Percentiles rank a stretch among this genome's conserved stretches.
Evolutionary conservation across 306 rosid genomes (phyloP).

Genomic region (Trifolium pratense): DNA sequence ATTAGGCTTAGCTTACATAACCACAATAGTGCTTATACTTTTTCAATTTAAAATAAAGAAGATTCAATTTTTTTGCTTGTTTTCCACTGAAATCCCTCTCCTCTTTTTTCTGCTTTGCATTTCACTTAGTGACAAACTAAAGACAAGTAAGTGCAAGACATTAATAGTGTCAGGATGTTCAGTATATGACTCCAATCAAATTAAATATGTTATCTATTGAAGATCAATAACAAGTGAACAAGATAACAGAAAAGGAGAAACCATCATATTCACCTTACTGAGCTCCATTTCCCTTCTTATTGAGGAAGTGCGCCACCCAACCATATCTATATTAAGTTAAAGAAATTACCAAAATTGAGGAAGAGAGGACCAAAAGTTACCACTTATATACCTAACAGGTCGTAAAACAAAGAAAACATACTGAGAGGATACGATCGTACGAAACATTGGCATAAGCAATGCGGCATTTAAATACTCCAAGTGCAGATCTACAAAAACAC

Average conservation of each 20-base stretch:
- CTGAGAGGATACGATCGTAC: slow-evolving; percentile 85
- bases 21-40: background rate
- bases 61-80: background rate
- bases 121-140: slow-evolving; percentile 10
- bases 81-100: slow-evolving; percentile 1
- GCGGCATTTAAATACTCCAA: slow-evolving; percentile 78
- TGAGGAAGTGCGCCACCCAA: slow-evolving; percentile 99
- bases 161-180: background rate
- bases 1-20: background rate
- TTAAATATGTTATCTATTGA: background rate
- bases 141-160: slow-evolving; percentile 8
- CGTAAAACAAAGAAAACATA: slow-evolving; percentile 31
- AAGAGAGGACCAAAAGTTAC: slow-evolving; percentile 35
- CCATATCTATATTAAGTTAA: slow-evolving; percentile 78
- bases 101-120: background rate
- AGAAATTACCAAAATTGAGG: slow-evolving; percentile 43
- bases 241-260: slow-evolving; percentile 37
- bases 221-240: slow-evolving; percentile 25
- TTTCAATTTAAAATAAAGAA: background rate
- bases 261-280: slow-evolving; percentile 63
- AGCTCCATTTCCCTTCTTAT: slow-evolving; percentile 88
- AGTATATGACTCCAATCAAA: slow-evolving; percentile 20
- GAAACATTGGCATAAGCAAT: slow-evolving; percentile 88
- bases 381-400: slow-evolving; percentile 23
- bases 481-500: slow-evolving; percentile 77